phyloP scores from a whole-genome alignment of 495 filamentous ascomycete species.

The Penicillium simplicissimum region DNA sequence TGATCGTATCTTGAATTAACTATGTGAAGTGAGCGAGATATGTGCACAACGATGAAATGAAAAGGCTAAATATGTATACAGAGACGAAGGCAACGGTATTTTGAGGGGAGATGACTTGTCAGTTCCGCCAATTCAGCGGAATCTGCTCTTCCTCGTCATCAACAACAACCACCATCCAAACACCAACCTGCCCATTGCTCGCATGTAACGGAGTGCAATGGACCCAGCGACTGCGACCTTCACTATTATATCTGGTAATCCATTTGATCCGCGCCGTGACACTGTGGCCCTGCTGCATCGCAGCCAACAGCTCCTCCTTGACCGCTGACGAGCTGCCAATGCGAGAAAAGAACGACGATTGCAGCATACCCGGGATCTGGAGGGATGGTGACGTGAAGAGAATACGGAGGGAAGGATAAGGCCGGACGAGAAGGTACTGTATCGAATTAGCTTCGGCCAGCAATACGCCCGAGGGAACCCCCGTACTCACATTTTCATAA shows the following conservation, averaged over 20 bases:
- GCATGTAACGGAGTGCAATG: slow-evolving; percentile 62
- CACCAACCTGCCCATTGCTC: slow-evolving; percentile 56
- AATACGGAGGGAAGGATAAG: slow-evolving; percentile 21
- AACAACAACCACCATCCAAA: slow-evolving; percentile 65
- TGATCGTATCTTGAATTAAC: background rate
- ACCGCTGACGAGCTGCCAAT: slow-evolving; percentile 55
- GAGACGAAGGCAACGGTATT: background rate
- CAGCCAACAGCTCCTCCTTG: slow-evolving; percentile 57
- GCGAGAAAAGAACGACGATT: slow-evolving; percentile 42
- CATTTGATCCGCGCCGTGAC: slow-evolving; percentile 67
- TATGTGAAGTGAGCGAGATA: background rate
- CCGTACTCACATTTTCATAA: slow-evolving; percentile 46
- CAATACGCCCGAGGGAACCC: background rate
- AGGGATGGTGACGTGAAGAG: slow-evolving; percentile 24
- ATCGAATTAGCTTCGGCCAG: background rate
- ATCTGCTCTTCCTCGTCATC: slow-evolving; percentile 41
- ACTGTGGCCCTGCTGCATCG: slow-evolving; percentile 57
- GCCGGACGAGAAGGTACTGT: slow-evolving; percentile 21
- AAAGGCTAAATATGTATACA: slow-evolving; percentile 1
- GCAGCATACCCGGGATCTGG: slow-evolving; percentile 24
- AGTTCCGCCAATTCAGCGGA: slow-evolving; percentile 19
- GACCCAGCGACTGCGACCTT: slow-evolving; percentile 56
- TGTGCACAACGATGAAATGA: background rate
- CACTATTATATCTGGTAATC: slow-evolving; percentile 44
- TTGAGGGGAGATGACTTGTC: background rate